Base-by-base conservation (phyloP, 257 asterid species). In the Primulina eburnea region DNA sequence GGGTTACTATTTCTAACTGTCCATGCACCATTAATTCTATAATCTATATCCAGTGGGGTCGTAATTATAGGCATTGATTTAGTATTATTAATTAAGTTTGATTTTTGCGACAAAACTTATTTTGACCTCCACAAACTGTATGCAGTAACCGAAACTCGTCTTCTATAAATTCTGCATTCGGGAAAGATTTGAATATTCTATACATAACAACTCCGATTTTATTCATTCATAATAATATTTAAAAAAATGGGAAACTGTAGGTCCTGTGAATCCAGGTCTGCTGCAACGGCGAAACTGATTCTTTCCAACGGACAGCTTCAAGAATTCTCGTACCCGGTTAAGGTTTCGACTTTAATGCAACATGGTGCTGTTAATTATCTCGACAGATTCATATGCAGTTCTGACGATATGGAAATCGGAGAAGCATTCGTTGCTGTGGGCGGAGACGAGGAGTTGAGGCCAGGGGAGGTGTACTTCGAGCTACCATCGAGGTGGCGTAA, bases 401-500 rank as follows among this genome's bases (percentile, higher is more conserved):
- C 97, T 65, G 95, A 91, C 6, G 95, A 74, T 59, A 91, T 91
- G 92, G 92, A 87, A 1, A 84, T 87, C 59, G 87, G 78, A 37
- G 85, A 81, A 33, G 81, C 83, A 1, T 78, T 82, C 60, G 78
- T 76, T 6, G 86, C 82, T 10, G 67, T 89, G 32, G 73, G 84
- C 37, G 86, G 71, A 6, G 89, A 87, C 56, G 92, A 88, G 29
- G 89, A 59, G 69, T 75, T 91, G 76, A 84, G 68, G 65, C 86
- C 82, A 1, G 97, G 95, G n/a, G 95, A 89, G 81, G 72, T 91
- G 21, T 91, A 91, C 55, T 91, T 91, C 26, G 89, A 88, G 68
- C 78, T 89, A 69, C 96, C 97, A 20, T 18, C 77, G 73, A 75
- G 57, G 65, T 75, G 87, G 78, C 64, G 86, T 78, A 80, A 70